Evolutionary conservation across 345 rosid species (phyloP).

Genomic region (Eutrema heterophyllum): DNA sequence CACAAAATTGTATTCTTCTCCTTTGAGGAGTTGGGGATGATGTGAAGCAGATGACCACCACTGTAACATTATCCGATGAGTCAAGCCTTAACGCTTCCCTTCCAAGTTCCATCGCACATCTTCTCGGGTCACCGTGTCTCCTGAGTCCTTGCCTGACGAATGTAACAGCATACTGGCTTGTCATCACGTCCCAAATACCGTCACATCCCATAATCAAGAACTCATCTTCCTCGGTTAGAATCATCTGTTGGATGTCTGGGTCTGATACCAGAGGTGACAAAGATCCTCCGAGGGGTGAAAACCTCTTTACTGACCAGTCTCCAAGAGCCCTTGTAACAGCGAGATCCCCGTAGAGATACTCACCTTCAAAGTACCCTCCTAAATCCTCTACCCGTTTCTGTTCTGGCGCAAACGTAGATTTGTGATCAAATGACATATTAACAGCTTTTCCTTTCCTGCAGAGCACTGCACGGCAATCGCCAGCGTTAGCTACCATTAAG

Average conservation of each 20-base stretch:
- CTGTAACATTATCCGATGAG: slow-evolving; percentile 62
- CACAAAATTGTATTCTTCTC: slow-evolving; percentile 50
- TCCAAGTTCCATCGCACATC: slow-evolving; percentile 63
- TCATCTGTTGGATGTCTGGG: slow-evolving; percentile 66
- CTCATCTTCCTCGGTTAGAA: slow-evolving; percentile 64
- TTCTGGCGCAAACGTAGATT: slow-evolving; percentile 54
- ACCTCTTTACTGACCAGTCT: slow-evolving; percentile 64
- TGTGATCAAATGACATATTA: slow-evolving; percentile 81
- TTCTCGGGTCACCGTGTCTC: slow-evolving; percentile 65
- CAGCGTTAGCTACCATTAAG: slow-evolving; percentile 76
- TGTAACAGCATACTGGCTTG: slow-evolving; percentile 71
- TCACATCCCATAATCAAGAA: slow-evolving; percentile 79
- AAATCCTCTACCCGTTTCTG: slow-evolving; percentile 52
- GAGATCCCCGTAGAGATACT: slow-evolving; percentile 68
- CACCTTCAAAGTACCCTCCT: slow-evolving; percentile 61
- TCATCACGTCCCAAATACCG: slow-evolving; percentile 81
- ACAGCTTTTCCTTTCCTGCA: slow-evolving; percentile 58
- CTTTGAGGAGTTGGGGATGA: slow-evolving; percentile 38
- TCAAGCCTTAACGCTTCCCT: slow-evolving; percentile 64
- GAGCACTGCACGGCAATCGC: slow-evolving; percentile 88
- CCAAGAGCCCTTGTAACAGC: slow-evolving; percentile 83
- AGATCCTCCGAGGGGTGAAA: slow-evolving; percentile 13
- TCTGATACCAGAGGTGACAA: slow-evolving; percentile 73
- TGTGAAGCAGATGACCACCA: slow-evolving; percentile 68
- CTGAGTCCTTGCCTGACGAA: slow-evolving; percentile 61